Evolutionary conservation across 1,284 basidiomycete species (phyloP).

Genomic region (Austroboletus rostrupii): DNA sequence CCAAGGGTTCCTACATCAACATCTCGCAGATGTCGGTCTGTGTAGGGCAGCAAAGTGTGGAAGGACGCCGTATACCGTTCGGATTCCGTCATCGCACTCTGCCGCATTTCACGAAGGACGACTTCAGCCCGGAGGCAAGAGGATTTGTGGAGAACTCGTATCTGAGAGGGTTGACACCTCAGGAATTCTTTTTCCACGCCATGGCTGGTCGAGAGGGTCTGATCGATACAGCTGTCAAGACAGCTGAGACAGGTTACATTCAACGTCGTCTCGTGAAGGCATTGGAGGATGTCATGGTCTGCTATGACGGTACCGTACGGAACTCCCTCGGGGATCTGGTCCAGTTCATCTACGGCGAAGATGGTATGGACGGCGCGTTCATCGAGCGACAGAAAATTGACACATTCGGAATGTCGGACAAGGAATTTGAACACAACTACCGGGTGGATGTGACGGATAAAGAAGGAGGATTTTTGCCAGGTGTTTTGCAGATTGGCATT

Average conservation of each 20-base stretch:
- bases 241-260: conserved; percentile 98
- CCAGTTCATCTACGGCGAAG: conserved; percentile 97
- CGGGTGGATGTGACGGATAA: conserved; percentile 90
- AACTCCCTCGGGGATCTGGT: conserved; percentile 95
- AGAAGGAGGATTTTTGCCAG: conserved; percentile 71
- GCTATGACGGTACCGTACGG: conserved; percentile 96
- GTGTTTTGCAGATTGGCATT: conserved; percentile 90
- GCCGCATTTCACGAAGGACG: conserved; percentile 98
- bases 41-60: conserved; percentile 98
- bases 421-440: conserved; percentile 87
- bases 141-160: conserved; percentile 99
- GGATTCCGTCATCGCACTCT: conserved; percentile 96
- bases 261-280: conserved; percentile 98
- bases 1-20: conserved; percentile 99
- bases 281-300: conserved; percentile 95
- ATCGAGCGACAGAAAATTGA: conserved; percentile 95
- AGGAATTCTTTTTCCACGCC: conserved; percentile 99
- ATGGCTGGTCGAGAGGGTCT: conserved; percentile 99
- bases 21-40: conserved; percentile 99
- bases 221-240: conserved; percentile 99
- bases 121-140: conserved; percentile 97
- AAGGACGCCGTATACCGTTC: conserved; percentile 97
- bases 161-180: conserved; percentile 92
- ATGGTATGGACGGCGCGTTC: conserved; percentile 97
- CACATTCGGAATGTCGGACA: conserved; percentile 80